Percentiles rank a stretch among this genome's conserved stretches.
These are phyloP conservation scores for Fagus sylvatica DNA, from an alignment of 306 rosid species.

Conservation along the genomic window DNA sequence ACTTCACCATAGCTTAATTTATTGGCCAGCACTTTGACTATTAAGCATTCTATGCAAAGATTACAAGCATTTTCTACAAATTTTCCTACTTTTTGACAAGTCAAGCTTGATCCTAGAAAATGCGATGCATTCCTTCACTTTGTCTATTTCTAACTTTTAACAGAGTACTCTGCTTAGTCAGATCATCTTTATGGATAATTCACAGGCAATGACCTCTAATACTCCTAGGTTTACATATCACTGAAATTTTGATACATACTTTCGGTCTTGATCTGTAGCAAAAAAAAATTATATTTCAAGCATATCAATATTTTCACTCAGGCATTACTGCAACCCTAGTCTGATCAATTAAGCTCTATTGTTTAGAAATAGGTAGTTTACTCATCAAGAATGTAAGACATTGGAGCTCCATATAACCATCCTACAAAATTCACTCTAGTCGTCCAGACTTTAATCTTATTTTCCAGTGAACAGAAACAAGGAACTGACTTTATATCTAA, in stretches of 20 bases:
- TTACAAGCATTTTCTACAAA: not conserved
- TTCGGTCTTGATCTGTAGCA: not conserved
- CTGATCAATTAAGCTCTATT: not conserved
- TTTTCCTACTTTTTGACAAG: not conserved
- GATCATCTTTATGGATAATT: not conserved
- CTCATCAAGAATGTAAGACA: not conserved
- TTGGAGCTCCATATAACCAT: no score
- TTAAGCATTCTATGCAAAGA: not conserved
- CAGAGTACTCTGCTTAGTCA: not conserved
- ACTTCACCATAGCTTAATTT: no score
- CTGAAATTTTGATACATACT: not conserved
- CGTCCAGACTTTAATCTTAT: no score
- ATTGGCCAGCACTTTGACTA: no score
- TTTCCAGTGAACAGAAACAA: no score
- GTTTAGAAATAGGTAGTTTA: not conserved
- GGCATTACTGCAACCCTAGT: not conserved
- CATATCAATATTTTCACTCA: not conserved
- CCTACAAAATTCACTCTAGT: no score
- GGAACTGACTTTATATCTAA: no score
- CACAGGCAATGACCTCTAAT: not conserved
- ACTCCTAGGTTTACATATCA: not conserved
- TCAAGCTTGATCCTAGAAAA: not conserved
- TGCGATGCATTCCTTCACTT: not conserved
- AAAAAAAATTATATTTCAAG: not conserved
- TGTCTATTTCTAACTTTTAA: not conserved